Conservation (phyloP, 225 moss, liverwort and hornwort genomes). For the Marchantia paleacea region DNA sequence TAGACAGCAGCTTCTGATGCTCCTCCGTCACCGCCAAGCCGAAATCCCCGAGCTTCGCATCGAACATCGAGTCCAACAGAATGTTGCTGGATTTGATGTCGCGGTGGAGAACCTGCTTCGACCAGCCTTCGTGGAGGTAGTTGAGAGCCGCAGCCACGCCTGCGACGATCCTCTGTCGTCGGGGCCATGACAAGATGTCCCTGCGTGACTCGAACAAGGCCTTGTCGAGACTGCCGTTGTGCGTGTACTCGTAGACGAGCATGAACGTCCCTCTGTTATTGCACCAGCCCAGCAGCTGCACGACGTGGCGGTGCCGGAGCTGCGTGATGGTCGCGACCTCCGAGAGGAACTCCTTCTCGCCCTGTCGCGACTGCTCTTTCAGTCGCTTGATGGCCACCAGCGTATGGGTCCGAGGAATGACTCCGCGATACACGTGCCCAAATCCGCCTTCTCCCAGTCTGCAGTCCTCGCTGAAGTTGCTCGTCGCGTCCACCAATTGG, state of each 20-base stretch:
- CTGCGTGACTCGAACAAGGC: conserved; percentile 21
- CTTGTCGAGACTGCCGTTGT: conserved; percentile 53
- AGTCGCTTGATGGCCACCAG: neutral
- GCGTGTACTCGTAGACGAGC: conserved; percentile 48
- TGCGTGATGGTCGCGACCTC: neutral
- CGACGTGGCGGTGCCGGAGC: conserved; percentile 39
- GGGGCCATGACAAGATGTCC: neutral
- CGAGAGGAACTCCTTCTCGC: neutral
- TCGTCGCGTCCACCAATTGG: neutral
- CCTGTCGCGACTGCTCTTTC: neutral
- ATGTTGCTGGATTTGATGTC: conserved; percentile 37
- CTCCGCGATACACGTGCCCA: neutral
- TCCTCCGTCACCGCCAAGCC: conserved; percentile 52
- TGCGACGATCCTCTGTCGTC: conserved; percentile 14
- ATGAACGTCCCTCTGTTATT: conserved; percentile 27
- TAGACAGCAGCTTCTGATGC: conserved; percentile 42
- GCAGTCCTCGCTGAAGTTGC: no score
- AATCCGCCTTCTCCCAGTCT: neutral
- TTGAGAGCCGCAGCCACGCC: conserved; percentile 18
- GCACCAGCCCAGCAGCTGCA: conserved; percentile 57
- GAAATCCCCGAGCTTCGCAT: conserved; percentile 61
- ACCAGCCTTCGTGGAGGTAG: conserved; percentile 12
- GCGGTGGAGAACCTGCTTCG: conserved; percentile 24
- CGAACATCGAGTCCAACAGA: conserved; percentile 51
- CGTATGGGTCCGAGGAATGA: neutral